Percentiles rank a stretch among this genome's conserved stretches.
These are phyloP conservation scores for Helotiales sp. DNA, from an alignment of 2,329 filamentous ascomycete species.

Conservation along the genomic window DNA sequence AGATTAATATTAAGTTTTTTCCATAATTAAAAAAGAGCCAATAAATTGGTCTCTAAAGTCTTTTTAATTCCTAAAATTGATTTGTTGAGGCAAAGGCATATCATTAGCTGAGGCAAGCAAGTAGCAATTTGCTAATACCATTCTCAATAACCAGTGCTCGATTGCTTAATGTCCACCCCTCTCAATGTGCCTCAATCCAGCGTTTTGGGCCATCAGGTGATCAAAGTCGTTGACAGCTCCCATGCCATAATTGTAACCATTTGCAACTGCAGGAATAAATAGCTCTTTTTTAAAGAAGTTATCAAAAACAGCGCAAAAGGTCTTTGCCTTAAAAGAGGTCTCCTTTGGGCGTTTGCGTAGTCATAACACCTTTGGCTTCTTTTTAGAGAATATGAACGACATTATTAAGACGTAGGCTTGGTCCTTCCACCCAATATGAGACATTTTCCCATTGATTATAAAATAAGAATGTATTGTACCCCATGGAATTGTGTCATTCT, in stretches of 20 bases:
- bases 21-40: background rate
- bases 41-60: conserved; percentile 7
- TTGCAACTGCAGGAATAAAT: no score
- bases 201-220: conserved; percentile 14
- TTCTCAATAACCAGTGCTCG: conserved; percentile 11
- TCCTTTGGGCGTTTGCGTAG: conserved; percentile 14
- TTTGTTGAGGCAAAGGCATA: background rate
- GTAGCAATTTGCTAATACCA: no score
- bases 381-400: background rate
- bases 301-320: background rate
- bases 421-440: conserved; percentile 15
- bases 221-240: conserved; percentile 16
- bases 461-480: conserved; percentile 6
- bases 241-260: conserved; percentile 17
- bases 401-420: conserved; percentile 18
- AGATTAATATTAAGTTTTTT: background rate
- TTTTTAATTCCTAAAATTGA: conserved; percentile 5
- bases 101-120: background rate
- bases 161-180: conserved; percentile 4
- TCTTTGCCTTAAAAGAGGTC: conserved; percentile 17
- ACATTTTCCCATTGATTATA: background rate
- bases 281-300: background rate
- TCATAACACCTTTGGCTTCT: background rate
- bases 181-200: conserved; percentile 11
- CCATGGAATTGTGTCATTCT: conserved; percentile 13